phyloP scores from a whole-genome alignment of 257 asterid species.

The Solanum megistacrolobum region DNA sequence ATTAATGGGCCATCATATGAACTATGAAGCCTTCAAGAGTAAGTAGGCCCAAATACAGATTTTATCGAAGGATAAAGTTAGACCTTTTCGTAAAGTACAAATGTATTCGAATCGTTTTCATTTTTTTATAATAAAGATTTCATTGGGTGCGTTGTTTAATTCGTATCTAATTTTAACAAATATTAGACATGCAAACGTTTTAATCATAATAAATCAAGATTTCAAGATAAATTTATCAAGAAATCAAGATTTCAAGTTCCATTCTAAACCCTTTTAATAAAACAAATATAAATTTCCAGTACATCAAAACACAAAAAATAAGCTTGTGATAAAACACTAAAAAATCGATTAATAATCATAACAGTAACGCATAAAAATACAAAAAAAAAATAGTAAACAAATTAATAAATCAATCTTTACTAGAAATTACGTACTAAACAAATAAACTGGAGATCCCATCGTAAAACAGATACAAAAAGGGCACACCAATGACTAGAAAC shows the following conservation, averaged over 20 bases:
- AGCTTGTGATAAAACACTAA: neutral
- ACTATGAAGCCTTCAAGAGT: neutral
- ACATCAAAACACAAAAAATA: too few relatives aligned
- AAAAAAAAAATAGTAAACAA: neutral
- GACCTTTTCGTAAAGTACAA: too few relatives aligned
- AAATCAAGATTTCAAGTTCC: neutral
- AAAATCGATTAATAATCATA: neutral
- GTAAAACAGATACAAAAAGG: neutral
- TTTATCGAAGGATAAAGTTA: too few relatives aligned
- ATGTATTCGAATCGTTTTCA: too few relatives aligned
- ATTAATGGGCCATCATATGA: neutral
- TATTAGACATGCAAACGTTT: too few relatives aligned
- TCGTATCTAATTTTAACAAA: too few relatives aligned
- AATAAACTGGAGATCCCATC: neutral
- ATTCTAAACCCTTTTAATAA: neutral
- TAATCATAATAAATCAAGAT: too few relatives aligned
- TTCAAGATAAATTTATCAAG: neutral
- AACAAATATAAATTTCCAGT: neutral
- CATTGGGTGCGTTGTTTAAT: too few relatives aligned
- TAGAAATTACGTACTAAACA: neutral
- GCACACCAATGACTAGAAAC: neutral
- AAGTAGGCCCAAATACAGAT: neutral
- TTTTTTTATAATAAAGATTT: too few relatives aligned
- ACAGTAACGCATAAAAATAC: neutral
- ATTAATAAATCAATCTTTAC: neutral